These are phyloP conservation scores for Cercospora sp. DNA, from an alignment of 2,329 filamentous ascomycete species.

Conservation along the genomic window DNA sequence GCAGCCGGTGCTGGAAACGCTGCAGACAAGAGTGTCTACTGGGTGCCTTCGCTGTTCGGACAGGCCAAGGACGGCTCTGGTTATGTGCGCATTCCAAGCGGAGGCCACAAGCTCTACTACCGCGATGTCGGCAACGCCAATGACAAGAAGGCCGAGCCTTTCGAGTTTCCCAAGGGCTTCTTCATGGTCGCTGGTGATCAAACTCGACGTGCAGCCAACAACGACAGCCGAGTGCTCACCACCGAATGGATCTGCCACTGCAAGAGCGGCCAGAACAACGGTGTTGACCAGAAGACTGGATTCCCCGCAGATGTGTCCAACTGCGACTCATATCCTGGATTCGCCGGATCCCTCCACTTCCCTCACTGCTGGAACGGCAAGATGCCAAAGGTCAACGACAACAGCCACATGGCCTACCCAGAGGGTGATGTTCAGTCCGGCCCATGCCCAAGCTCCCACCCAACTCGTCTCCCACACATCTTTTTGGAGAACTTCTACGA, in stretches of 20 bases:
- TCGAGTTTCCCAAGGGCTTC: conserved; percentile 69
- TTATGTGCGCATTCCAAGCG: conserved; percentile 58
- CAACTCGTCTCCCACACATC: conserved; percentile 58
- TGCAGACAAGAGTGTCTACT: conserved; percentile 73
- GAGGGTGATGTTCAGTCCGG: conserved; percentile 48
- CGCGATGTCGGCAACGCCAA: conserved; percentile 46
- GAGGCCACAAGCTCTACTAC: conserved; percentile 75
- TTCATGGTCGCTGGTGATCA: conserved; percentile 69
- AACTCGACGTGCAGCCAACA: conserved; percentile 57
- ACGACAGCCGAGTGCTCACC: conserved; percentile 39
- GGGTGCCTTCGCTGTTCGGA: conserved; percentile 71
- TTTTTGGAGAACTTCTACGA: conserved; percentile 50
- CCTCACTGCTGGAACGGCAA: conserved; percentile 71
- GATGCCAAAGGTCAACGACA: conserved; percentile 36
- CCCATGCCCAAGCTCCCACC: conserved; percentile 55
- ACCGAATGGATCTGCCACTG: conserved; percentile 58
- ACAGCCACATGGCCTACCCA: conserved; percentile 63
- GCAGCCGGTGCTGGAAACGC: conserved; percentile 39
- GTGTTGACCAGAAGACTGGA: conserved; percentile 46
- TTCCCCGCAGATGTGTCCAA: conserved; percentile 65
- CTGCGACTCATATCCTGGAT: conserved; percentile 58
- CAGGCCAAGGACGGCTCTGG: conserved; percentile 63
- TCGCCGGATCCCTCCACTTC: conserved; percentile 68
- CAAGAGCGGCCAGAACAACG: conserved; percentile 46
- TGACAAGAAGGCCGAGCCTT: conserved; percentile 63